Evolutionary conservation across 106 monocot genomes (phyloP), one percentile per base, ranked within the genome.

Genomic region (Dioscorea dumetorum): DNA sequence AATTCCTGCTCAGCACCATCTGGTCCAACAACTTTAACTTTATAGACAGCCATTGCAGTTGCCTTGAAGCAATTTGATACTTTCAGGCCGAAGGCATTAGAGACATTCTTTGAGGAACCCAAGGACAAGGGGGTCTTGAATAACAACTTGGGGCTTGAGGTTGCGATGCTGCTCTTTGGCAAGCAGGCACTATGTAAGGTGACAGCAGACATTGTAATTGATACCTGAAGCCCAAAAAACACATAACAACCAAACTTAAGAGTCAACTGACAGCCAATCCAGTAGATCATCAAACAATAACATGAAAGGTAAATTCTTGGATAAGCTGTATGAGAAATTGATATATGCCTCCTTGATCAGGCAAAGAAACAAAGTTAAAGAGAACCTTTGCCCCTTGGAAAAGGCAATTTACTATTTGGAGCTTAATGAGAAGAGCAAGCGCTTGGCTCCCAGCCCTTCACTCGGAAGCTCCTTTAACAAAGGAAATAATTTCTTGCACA

Each of bases 1-100:
- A 89, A 82, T 32, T 89, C 89, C 8, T 62, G 60, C 74, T 85
- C 82, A 1, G 61, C 13, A 10, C 89, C 85, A 1, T 89, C 82
- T 22, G 89, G 89, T 16, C 23, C 19, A 8, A 89, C 31, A 18
- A 89, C 74, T 74, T 89, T 89, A 71, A 89, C 85, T 61, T 89
- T 89, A 79, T 85, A 77, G 7, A 72, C 66, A 15, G 88, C 85
- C 73, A 76, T 78, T 11, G 85, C 74, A 1, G 69, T 66, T 48
- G 74, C 72, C 33, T 68, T 66, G 66, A 81, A 83, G 59, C 72
- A 20, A 61, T 67, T 79, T 1, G 85, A 75, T 14, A 52, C 34
- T 66, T 73, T 87, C 71, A 84, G 53, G 32, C 70, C 68, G 21
- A 74, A 72, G 18, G 70, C 17, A 33, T 73, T 80, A 12, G 76